phyloP scores from a whole-genome alignment of 768 basidiomycete genomes.

The Tricholoma furcatifolium region DNA sequence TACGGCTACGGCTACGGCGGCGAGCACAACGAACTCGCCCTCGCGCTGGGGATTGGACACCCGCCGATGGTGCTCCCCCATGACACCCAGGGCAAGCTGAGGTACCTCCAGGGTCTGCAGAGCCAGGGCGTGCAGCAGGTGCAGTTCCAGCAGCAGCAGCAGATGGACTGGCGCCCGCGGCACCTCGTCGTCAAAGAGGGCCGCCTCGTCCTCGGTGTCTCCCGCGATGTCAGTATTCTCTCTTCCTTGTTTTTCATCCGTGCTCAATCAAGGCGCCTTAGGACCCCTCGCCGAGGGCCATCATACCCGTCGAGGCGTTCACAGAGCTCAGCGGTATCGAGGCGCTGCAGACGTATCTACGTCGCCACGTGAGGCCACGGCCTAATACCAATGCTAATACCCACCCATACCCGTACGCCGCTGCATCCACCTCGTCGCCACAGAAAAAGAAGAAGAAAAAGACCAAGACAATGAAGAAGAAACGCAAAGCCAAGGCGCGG shows the following conservation, averaged over 20 bases:
- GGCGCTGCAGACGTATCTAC: slow-evolving; percentile 27
- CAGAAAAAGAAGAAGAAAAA: neutral
- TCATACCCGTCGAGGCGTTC: slow-evolving; percentile 38
- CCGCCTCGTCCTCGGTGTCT: slow-evolving; percentile 50
- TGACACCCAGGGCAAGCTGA: neutral
- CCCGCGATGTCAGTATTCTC: slow-evolving; percentile 43
- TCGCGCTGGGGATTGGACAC: slow-evolving; percentile 11
- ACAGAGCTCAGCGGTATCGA: slow-evolving; percentile 43
- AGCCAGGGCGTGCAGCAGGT: neutral
- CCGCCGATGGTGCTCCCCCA: slow-evolving; percentile 3
- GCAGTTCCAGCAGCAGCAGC: neutral
- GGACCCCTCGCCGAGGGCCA: slow-evolving; percentile 38
- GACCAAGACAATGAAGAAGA: no score
- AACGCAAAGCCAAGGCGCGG: no score
- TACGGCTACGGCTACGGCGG: slow-evolving; percentile 11
- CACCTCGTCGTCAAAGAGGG: slow-evolving; percentile 66
- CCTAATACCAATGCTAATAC: neutral
- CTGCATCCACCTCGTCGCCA: neutral
- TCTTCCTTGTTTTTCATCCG: neutral
- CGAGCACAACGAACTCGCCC: neutral
- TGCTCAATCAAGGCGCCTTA: slow-evolving; percentile 17
- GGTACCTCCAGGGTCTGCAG: slow-evolving; percentile 1
- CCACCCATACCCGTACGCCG: neutral
- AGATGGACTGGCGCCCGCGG: slow-evolving; percentile 57
- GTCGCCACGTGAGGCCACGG: neutral